phyloP scores from a whole-genome alignment of 2,329 filamentous ascomycete genomes.

The Colletotrichum euphorbiae region DNA sequence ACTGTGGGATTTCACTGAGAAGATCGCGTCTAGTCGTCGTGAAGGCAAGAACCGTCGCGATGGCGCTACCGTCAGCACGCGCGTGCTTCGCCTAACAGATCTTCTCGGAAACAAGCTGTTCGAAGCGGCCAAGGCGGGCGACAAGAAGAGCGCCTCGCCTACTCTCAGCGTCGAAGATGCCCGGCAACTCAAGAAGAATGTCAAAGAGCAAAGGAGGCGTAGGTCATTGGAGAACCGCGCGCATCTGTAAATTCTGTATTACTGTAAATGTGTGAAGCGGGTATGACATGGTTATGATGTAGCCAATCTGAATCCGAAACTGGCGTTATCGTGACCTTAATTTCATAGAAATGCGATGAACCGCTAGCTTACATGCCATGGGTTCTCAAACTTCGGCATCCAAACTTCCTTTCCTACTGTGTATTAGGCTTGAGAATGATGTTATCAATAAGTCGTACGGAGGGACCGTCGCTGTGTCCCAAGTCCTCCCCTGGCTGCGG shows the following conservation, averaged over 20 bases:
- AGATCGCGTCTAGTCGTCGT: constrained; percentile 82
- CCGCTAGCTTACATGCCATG: not conserved
- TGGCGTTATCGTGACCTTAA: not conserved
- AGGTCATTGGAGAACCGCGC: constrained; percentile 63
- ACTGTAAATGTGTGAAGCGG: constrained; percentile 34
- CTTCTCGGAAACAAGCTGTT: constrained; percentile 78
- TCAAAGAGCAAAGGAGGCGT: constrained; percentile 61
- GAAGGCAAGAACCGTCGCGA: constrained; percentile 98
- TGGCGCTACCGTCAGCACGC: constrained; percentile 85
- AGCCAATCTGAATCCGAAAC: not conserved
- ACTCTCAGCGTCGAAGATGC: constrained; percentile 64
- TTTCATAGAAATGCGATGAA: not conserved
- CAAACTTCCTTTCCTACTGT: constrained; percentile 20
- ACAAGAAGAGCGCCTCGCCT: constrained; percentile 54
- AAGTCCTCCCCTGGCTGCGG: constrained; percentile 78
- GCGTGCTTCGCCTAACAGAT: constrained; percentile 84
- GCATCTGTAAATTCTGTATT: constrained; percentile 54
- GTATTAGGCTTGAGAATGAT: constrained; percentile 72
- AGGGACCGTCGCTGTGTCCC: constrained; percentile 76
- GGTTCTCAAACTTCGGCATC: not conserved
- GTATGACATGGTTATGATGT: constrained; percentile 32
- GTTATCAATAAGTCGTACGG: constrained; percentile 94
- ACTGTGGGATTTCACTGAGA: constrained; percentile 92
- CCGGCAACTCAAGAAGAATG: constrained; percentile 54
- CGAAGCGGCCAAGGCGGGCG: constrained; percentile 60